Evolutionary conservation across 331 rosid genomes (phyloP).

Genomic region (Pyracantha coccinea): DNA sequence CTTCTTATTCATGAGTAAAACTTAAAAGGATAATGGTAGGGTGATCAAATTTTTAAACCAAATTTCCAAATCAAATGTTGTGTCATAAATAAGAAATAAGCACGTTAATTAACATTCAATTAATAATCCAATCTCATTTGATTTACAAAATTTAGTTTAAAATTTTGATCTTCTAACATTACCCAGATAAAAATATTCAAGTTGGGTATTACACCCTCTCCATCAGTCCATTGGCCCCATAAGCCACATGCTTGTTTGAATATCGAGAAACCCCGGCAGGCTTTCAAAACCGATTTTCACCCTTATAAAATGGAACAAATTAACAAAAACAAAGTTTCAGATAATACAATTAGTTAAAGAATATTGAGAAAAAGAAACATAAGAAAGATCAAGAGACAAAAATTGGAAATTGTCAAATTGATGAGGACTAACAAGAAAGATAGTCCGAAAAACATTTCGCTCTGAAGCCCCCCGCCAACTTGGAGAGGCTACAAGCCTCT

Average conservation of each 20-base stretch:
- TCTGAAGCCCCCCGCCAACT: constrained; percentile 18
- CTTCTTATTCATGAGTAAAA: background rate
- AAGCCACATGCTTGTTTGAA: background rate
- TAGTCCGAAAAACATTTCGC: constrained; percentile 4
- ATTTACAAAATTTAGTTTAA: too few relatives aligned
- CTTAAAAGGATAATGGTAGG: too few relatives aligned
- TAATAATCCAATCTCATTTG: too few relatives aligned
- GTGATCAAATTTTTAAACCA: too few relatives aligned
- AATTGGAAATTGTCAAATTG: background rate
- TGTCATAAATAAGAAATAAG: too few relatives aligned
- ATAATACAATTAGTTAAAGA: too few relatives aligned
- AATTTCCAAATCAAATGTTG: too few relatives aligned
- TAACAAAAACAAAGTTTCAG: too few relatives aligned
- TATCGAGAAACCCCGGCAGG: background rate
- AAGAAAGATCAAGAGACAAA: too few relatives aligned
- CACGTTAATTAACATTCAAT: too few relatives aligned
- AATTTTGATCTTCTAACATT: too few relatives aligned
- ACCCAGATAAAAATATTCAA: background rate
- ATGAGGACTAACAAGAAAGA: constrained; percentile 9
- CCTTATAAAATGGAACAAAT: background rate
- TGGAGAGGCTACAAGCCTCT: constrained; percentile 1
- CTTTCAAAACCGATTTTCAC: background rate
- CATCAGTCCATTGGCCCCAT: constrained; percentile 6
- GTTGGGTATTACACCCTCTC: background rate
- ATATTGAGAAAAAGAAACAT: too few relatives aligned